A percentile compares a stretch with the other conserved stretches of the same genome.
These are phyloP conservation scores for Candida piceae DNA, from an alignment of 805 yeast genomes.

Conservation along the genomic window DNA sequence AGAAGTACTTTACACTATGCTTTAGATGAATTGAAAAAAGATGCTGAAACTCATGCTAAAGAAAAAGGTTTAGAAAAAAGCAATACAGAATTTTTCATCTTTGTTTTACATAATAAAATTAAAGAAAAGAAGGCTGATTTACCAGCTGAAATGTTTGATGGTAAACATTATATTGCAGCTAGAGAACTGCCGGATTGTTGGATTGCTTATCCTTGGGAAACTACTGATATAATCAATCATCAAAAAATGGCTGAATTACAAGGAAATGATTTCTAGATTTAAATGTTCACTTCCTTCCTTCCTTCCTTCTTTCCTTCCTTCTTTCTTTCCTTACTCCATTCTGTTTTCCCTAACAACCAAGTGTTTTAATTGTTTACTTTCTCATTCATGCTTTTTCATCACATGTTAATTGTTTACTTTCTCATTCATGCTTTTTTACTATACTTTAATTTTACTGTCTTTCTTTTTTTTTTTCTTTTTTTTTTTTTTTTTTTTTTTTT, in stretches of 20 bases:
- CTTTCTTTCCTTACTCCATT: too few species aligned
- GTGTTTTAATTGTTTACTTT: too few species aligned
- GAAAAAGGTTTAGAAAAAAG: slow-evolving; percentile 47
- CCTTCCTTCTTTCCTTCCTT: too few species aligned
- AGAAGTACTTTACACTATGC: slow-evolving; percentile 82
- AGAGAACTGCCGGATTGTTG: slow-evolving; percentile 72
- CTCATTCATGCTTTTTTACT: too few species aligned
- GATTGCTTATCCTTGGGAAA: slow-evolving; percentile 89
- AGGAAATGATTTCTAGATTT: slow-evolving; percentile 75
- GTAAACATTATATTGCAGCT: slow-evolving; percentile 62
- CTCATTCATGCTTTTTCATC: too few species aligned
- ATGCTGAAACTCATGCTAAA: slow-evolving; percentile 56
- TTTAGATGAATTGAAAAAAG: slow-evolving; percentile 66
- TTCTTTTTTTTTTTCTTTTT: too few species aligned
- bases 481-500: too few species aligned
- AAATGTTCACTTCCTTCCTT: too few species aligned
- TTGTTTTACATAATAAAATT: slow-evolving; percentile 71
- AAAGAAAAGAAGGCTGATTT: slow-evolving; percentile 70
- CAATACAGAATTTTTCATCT: slow-evolving; percentile 64
- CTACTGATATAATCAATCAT: slow-evolving; percentile 68
- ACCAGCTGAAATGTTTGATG: slow-evolving; percentile 57
- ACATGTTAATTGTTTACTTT: too few species aligned
- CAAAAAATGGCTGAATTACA: slow-evolving; percentile 68
- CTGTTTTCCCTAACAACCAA: too few species aligned
- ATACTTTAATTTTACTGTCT: too few species aligned